Base-by-base conservation (phyloP, 768 basidiomycete species). In the Porphyrellus cyaneotinctus region DNA sequence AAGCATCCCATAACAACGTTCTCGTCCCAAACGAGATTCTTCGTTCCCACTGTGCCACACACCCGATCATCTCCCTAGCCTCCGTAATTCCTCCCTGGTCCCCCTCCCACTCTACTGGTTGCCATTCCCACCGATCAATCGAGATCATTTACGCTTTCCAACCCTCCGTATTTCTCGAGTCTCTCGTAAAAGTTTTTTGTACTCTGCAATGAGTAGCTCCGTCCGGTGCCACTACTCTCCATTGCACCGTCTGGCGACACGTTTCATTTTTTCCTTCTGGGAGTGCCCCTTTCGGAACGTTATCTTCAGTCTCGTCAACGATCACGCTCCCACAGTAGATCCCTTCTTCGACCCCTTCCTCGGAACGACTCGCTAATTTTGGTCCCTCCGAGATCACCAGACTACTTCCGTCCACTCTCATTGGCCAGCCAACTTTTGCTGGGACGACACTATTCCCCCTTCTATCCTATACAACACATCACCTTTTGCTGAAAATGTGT, bases 371-470 rank as follows among this genome's bases (percentile, higher is more conserved):
- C 31, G 45, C 59, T 36, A 41, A 53, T 52, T 55, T 61, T 47
- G 42, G 37, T 48, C 57, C 22, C 43, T n/a, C 51, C 53, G 54
- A 64, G 53, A 57, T 58, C 53, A 47, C 43, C 51, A 46, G 47
- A 43, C 48, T 59, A 50, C 50, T 57, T 50, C 32, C 35, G 36
- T 52, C 32, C 14, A 0, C 12, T 13, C 44, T 31, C 9, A 28
- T 36, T 51, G 30, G 17, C 43, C 26, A 32, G 23, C 28, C n/a
- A 43, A 32, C 37, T 33, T 37, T 32, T 28, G 8, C 38, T 49
- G 7, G 17, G n/a, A 43, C 18, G 18, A 41, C 37, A 20, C 44
- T 32, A 9, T 15, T 41, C 23, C 42, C 42, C 5, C 47, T 28
- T 35, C 30, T 41, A 10, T 31, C 26, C 36, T 49, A 1, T 33